Base-by-base conservation (phyloP, 2,329 filamentous ascomycete species). In the Diplodia intermedia region DNA sequence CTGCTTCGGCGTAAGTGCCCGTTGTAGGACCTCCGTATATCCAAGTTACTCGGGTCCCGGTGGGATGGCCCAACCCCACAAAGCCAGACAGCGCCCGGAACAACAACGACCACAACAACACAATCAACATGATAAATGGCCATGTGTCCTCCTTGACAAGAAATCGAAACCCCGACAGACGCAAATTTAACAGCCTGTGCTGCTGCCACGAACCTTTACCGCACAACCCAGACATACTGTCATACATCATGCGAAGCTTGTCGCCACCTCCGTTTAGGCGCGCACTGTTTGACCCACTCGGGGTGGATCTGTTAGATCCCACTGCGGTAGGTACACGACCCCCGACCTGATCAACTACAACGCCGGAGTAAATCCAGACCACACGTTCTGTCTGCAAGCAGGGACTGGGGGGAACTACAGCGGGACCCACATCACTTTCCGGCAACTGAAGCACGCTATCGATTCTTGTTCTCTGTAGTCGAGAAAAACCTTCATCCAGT, bases 261-360 rank as follows among this genome's bases (percentile, higher is more conserved):
- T 18, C 33, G 15, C 14, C 20, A 4, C 23, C 23, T 3, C 3
- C 23, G 4, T 52, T 62, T 23, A 29, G 12, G 2, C 57, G 57
- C 9, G 43, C 57, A 3, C 26, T 11, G 4, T 62, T 62, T 11
- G 18, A 23, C 9, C 40, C 57, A 23, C 26, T 62, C 29, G 29
- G n/a, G 1, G 26, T 15, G 6, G 43, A 62, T 1, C 11, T 14
- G 2, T 15, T 23, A 40, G 43, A 29, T 7, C 9, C 29, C 29
- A 6, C 29, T 31, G 29, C 43, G n/a, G n/a, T n/a, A n/a, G 14
- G 40, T 1, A 12, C 9, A 65, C 2, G 61, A 65, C 43, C 8
- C 55, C 69, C 18, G 74, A 76, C 40, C 65, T 77, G 14, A 70
- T 77, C 26, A 69, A 75, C 56, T 77, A 75, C 70, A 75, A 77